Evolutionary conservation across 2,329 filamentous ascomycete genomes (phyloP), one percentile per base, ranked within the genome.

Genomic region (Amauroascus verrucosus): DNA sequence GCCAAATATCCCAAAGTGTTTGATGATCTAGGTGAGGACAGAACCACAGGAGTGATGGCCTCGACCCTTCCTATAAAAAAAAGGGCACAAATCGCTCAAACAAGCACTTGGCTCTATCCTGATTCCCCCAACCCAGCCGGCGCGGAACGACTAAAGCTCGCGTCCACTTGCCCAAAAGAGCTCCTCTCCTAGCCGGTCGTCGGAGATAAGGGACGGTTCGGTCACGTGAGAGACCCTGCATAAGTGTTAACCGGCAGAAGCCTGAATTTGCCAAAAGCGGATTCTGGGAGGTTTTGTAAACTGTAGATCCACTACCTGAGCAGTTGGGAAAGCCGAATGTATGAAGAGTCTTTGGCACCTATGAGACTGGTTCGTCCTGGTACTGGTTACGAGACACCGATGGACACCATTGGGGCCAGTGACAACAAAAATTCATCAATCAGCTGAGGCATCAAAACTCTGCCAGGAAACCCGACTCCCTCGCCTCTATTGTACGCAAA

Each of bases 381-480:
- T 5, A 20, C 32, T 43, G n/a, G 59, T 60, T 14, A 62, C 59
- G 14, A 60, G 33, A 40, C 62, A 64, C 24, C 13, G 52, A 33
- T 64, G 62, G 37, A 53, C 54, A 2, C 59, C 60, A 58, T 64
- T 63, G 26, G 58, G 59, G 6, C 61, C 58, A 5, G 24, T 9
- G 40, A 58, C 32, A 41, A 52, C 55, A 49, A n/a, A n/a, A 65
- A 62, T 32, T 57, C 56, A 69, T 73, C 50, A 6, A 63, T 5
- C 16, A 64, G 24, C 7, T 40, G 28, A 24, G 53, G 57, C 24
- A 64, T 54, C 26, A 54, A 51, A 33, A 55, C 56, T 22, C 20
- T 46, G 35, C 60, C 57, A 5, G 49, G 49, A 18, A n/a, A n/a
- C n/a, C n/a, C n/a, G n/a, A n/a, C n/a, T 40, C 49, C 9, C 14